phyloP scores from a whole-genome alignment of 192 early-diverging fungal genomes.

The Lunasporangiospora selenospora region DNA sequence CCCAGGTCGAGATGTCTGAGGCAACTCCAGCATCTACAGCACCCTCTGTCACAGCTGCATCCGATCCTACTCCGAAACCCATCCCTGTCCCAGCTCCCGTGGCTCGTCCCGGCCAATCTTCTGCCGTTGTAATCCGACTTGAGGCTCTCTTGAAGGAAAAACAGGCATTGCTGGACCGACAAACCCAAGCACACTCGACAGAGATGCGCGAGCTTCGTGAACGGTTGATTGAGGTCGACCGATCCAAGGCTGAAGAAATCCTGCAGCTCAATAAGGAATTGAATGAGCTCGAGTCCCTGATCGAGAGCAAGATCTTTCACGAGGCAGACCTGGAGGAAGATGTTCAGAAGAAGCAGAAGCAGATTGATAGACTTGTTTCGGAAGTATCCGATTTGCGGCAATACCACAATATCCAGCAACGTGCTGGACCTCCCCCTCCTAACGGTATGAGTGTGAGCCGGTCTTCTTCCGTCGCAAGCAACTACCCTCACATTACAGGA shows the following conservation, averaged over 20 bases:
- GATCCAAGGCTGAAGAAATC: conserved; percentile 67
- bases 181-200: conserved; percentile 50
- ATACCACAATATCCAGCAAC: neutral
- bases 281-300: conserved; percentile 66
- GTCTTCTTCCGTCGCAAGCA: too few species aligned
- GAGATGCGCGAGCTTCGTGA: conserved; percentile 60
- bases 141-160: conserved; percentile 50
- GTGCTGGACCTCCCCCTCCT: neutral
- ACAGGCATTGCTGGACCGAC: conserved; percentile 55
- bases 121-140: conserved; percentile 43
- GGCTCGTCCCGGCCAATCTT: neutral
- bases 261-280: conserved; percentile 68
- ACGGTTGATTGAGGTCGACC: conserved; percentile 59
- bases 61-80: too few species aligned
- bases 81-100: neutral
- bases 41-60: too few species aligned
- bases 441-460: too few species aligned
- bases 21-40: too few species aligned
- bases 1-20: too few species aligned
- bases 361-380: conserved; percentile 44
- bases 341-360: conserved; percentile 52
- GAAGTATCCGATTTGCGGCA: conserved; percentile 55
- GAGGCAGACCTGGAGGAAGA: conserved; percentile 74
- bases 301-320: conserved; percentile 78
- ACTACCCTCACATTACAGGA: neutral